Evolutionary conservation across 345 rosid genomes (phyloP).

Genomic region (Eucalyptus regnans): DNA sequence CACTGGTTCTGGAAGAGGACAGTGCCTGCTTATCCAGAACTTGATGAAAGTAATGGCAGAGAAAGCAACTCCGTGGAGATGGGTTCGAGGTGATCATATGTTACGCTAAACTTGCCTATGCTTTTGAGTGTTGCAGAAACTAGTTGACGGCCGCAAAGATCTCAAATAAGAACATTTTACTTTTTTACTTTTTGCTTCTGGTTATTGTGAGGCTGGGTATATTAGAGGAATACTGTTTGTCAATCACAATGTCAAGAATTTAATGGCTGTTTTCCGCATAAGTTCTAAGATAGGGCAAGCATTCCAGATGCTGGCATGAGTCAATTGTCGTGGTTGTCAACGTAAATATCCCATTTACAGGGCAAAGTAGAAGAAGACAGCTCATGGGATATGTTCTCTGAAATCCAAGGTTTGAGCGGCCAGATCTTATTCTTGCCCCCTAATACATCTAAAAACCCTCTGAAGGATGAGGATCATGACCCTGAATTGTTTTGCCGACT

Average conservation of each 20-base stretch:
- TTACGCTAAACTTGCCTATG: neutral
- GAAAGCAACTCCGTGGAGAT: neutral
- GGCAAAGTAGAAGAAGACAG: neutral
- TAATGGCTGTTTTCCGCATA: neutral
- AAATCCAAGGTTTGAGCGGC: neutral
- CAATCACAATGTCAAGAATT: neutral
- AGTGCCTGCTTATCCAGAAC: constrained; percentile 21
- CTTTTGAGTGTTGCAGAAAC: neutral
- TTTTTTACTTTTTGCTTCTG: neutral
- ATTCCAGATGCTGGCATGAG: neutral
- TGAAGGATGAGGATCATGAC: too few species aligned
- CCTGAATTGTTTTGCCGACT: too few species aligned
- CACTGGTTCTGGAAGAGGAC: constrained; percentile 93
- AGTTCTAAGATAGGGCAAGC: neutral
- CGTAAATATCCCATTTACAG: neutral
- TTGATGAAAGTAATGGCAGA: constrained; percentile 1
- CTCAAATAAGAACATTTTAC: neutral
- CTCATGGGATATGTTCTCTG: neutral
- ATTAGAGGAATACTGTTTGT: neutral
- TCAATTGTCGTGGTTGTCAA: neutral
- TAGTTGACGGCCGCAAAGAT: neutral
- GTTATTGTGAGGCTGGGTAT: neutral
- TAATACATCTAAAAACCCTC: too few species aligned
- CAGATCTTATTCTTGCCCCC: too few species aligned
- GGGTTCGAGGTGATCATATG: neutral